These are phyloP conservation scores for Fusarium anthophilum DNA, from an alignment of 2,329 filamentous ascomycete species.

Conservation along the genomic window DNA sequence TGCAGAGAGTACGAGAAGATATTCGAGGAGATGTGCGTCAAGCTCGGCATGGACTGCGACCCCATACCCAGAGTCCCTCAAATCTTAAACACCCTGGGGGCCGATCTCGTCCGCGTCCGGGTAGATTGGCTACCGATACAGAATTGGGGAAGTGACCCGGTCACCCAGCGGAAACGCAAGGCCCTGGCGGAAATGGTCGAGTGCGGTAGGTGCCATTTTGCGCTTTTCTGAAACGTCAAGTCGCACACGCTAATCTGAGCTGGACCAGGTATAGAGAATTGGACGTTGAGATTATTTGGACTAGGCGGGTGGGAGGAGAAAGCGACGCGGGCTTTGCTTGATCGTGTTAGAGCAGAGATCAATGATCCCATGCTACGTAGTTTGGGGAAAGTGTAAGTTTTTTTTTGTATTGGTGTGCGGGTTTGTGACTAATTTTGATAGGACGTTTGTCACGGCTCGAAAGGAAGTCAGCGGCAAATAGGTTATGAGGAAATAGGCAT, in stretches of 20 bases:
- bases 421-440: slow-evolving; percentile 11
- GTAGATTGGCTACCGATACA: slow-evolving; percentile 55
- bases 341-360: slow-evolving; percentile 45
- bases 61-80: slow-evolving; percentile 49
- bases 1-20: slow-evolving; percentile 49
- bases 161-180: slow-evolving; percentile 50
- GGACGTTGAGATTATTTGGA: slow-evolving; percentile 47
- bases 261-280: slow-evolving; percentile 42
- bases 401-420: background rate
- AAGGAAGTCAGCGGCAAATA: slow-evolving; percentile 34
- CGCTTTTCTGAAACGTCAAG: background rate
- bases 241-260: slow-evolving; percentile 2
- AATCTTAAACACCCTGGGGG: slow-evolving; percentile 51
- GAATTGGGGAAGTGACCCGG: slow-evolving; percentile 52
- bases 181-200: slow-evolving; percentile 50
- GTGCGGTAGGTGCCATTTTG: slow-evolving; percentile 43
- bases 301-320: slow-evolving; percentile 46
- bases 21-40: slow-evolving; percentile 42
- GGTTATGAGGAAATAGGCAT: background rate
- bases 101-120: slow-evolving; percentile 52
- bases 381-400: slow-evolving; percentile 46
- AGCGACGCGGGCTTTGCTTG: slow-evolving; percentile 44
- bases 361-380: slow-evolving; percentile 43
- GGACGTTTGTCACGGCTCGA: slow-evolving; percentile 47
- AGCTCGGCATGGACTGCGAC: slow-evolving; percentile 52